Conservation (phyloP, 2,329 filamentous ascomycete genomes). For the Talaromyces atroroseus region DNA sequence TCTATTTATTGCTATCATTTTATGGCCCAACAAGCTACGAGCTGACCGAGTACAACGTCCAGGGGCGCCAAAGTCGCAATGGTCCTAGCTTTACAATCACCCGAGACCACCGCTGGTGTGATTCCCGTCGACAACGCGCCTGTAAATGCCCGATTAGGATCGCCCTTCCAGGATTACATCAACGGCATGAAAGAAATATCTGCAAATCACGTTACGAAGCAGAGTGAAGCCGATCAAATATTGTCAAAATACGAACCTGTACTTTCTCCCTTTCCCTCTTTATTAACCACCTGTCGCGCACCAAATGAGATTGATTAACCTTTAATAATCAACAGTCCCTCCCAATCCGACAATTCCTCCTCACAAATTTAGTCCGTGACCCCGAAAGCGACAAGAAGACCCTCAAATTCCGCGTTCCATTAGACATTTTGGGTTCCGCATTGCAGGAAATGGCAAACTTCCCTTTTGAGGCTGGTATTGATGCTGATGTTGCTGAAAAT, state of each 20-base stretch:
- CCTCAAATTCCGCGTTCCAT: constrained; percentile 72
- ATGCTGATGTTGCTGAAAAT: constrained; percentile 31
- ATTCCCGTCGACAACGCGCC: constrained; percentile 91
- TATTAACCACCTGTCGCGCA: no score
- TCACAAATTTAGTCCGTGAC: constrained; percentile 70
- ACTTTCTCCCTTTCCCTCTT: background rate
- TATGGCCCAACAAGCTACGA: background rate
- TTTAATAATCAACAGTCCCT: constrained; percentile 47
- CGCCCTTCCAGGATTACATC: constrained; percentile 73
- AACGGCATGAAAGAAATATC: constrained; percentile 81
- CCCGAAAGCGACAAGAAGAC: constrained; percentile 48
- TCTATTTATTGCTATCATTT: background rate
- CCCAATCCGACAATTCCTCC: constrained; percentile 80
- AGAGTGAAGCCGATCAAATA: constrained; percentile 75
- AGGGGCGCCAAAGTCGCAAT: constrained; percentile 92
- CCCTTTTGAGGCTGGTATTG: constrained; percentile 63
- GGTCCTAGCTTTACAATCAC: constrained; percentile 69
- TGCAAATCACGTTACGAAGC: constrained; percentile 58
- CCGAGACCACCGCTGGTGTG: constrained; percentile 62
- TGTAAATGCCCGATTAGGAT: constrained; percentile 68
- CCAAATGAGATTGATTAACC: background rate
- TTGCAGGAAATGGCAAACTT: constrained; percentile 81
- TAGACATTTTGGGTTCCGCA: constrained; percentile 61
- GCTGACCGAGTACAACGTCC: constrained; percentile 7
- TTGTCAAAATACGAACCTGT: constrained; percentile 68